Evolutionary conservation across 2,329 filamentous ascomycete genomes (phyloP).

Genomic region (Herpotrichia juniperi): DNA sequence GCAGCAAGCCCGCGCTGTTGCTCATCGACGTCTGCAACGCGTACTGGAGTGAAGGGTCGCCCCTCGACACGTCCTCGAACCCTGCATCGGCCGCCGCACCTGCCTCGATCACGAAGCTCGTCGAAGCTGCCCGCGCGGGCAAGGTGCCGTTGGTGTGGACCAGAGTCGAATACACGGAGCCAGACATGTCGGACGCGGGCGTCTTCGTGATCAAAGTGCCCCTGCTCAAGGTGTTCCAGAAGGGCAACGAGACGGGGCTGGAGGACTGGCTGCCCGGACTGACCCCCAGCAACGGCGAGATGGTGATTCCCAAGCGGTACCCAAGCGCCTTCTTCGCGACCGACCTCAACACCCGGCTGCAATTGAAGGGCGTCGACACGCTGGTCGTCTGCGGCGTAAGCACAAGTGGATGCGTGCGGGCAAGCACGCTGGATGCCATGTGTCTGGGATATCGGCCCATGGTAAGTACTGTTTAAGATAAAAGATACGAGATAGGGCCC

Average conservation of each 20-base stretch:
- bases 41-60: conserved; percentile 52
- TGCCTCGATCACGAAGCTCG: conserved; percentile 47
- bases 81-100: conserved; percentile 44
- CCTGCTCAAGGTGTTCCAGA: conserved; percentile 50
- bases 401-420: conserved; percentile 55
- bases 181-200: conserved; percentile 54
- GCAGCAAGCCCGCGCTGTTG: conserved; percentile 49
- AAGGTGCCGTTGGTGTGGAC: conserved; percentile 53
- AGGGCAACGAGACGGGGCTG: conserved; percentile 48
- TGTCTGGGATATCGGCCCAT: conserved; percentile 53
- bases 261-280: conserved; percentile 49
- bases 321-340: conserved; percentile 56
- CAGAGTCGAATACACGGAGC: conserved; percentile 50
- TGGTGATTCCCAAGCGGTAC: conserved; percentile 52
- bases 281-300: conserved; percentile 41
- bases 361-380: conserved; percentile 49
- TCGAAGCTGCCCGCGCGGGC: conserved; percentile 48
- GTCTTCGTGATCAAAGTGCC: conserved; percentile 53
- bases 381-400: conserved; percentile 56
- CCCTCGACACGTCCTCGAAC: conserved; percentile 49
- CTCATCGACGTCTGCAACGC: conserved; percentile 57
- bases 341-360: conserved; percentile 49
- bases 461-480: conserved; percentile 32
- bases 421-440: conserved; percentile 53
- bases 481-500: background rate